These are phyloP conservation scores for Russula abietina DNA, from an alignment of 768 basidiomycete genomes.

Conservation along the genomic window DNA sequence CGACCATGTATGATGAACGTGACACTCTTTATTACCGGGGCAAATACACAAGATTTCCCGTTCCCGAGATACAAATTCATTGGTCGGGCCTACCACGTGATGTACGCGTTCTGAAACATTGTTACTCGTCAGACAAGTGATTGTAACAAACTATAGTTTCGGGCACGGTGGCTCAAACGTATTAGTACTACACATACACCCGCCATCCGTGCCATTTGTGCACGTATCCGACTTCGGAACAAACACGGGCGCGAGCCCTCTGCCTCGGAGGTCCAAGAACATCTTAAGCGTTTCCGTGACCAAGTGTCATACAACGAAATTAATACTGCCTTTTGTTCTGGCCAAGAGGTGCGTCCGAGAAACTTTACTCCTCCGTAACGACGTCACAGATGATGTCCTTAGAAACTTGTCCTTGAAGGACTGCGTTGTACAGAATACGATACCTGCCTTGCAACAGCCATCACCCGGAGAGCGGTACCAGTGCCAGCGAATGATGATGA, in stretches of 20 bases:
- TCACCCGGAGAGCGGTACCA: neutral
- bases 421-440: neutral
- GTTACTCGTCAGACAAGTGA: too few relatives aligned
- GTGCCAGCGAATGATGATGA: too few relatives aligned
- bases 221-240: neutral
- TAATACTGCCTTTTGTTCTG: neutral
- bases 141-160: neutral
- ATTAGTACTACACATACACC: accelerated
- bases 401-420: neutral
- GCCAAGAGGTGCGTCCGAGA: neutral
- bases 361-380: too few relatives aligned
- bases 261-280: neutral
- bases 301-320: neutral
- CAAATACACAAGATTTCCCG: neutral
- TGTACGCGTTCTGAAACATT: too few relatives aligned
- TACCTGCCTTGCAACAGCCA: neutral
- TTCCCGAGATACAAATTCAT: neutral
- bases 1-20: too few relatives aligned
- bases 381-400: too few relatives aligned
- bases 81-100: neutral
- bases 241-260: constrained; percentile 6
- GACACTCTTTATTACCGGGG: neutral
- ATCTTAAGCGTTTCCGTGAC: neutral
- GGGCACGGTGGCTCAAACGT: neutral
- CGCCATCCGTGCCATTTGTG: neutral